Evolutionary conservation across 139 green algal genomes (phyloP).

Genomic region (Monoraphidium neglectum): DNA sequence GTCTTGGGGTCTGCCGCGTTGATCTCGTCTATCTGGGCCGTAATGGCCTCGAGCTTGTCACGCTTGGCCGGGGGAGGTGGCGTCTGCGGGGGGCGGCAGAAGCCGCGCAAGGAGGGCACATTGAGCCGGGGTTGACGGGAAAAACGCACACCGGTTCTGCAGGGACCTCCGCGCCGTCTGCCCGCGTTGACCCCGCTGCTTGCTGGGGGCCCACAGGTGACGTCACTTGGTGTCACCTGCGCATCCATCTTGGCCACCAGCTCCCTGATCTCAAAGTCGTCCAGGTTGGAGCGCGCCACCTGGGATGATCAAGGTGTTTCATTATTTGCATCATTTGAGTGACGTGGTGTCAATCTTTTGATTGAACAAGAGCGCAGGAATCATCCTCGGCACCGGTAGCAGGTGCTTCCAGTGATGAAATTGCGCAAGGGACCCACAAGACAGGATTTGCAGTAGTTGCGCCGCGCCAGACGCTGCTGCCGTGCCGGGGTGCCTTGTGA

Average conservation of each 20-base stretch:
- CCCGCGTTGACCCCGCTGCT: background rate
- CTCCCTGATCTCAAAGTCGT: conserved; percentile 37
- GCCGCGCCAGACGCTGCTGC: too few species aligned
- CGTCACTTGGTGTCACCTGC: background rate
- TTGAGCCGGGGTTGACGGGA: background rate
- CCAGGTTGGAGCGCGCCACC: conserved; percentile 33
- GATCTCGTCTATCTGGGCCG: conserved; percentile 32
- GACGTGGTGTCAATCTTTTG: too few species aligned
- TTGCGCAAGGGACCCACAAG: too few species aligned
- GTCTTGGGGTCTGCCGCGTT: conserved; percentile 37
- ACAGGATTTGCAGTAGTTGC: too few species aligned
- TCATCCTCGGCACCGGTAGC: too few species aligned
- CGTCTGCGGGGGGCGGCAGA: conserved; percentile 6
- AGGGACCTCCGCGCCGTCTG: background rate
- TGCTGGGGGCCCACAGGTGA: background rate
- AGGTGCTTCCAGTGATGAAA: too few species aligned
- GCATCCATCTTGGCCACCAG: conserved; percentile 35
- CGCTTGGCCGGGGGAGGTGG: conserved; percentile 18
- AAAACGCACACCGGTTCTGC: background rate
- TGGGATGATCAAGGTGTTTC: background rate
- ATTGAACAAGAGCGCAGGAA: too few species aligned
- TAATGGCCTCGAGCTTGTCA: conserved; percentile 13
- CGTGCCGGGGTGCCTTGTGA: too few species aligned
- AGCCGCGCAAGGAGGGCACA: background rate
- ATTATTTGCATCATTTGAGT: too few species aligned